Percentiles rank a stretch among this genome's conserved stretches.
Conservation (phyloP, 2,329 filamentous ascomycete species). For the Cordyceps militaris region DNA sequence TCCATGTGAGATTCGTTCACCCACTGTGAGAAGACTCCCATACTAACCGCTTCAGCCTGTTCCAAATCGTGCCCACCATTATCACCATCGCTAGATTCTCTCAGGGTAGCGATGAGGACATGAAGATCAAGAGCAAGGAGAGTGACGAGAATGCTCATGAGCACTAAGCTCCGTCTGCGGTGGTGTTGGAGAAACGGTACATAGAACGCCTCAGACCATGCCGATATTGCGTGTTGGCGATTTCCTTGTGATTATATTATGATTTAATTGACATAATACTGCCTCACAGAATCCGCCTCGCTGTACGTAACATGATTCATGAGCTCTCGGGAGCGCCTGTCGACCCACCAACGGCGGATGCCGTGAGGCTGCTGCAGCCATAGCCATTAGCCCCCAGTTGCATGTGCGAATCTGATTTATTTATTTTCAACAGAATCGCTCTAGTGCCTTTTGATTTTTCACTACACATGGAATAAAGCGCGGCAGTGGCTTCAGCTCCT, state of each 20-base stretch:
- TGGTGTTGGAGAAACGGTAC: background rate
- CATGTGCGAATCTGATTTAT: background rate
- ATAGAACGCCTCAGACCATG: background rate
- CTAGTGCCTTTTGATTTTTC: too few species aligned
- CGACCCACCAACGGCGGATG: constrained; percentile 4
- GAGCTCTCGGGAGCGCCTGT: background rate
- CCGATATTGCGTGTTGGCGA: background rate
- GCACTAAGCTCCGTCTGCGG: background rate
- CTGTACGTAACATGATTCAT: too few species aligned
- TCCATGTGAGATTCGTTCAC: constrained; percentile 1
- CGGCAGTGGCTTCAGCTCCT: background rate
- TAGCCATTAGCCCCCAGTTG: background rate
- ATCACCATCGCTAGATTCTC: constrained; percentile 4
- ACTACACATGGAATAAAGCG: background rate
- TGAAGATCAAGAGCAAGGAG: constrained; percentile 2
- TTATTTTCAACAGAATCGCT: too few species aligned
- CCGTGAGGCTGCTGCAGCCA: constrained; percentile 3
- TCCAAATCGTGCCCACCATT: constrained; percentile 10
- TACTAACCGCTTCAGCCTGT: background rate
- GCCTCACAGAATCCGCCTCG: background rate
- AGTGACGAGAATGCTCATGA: background rate
- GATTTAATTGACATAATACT: background rate
- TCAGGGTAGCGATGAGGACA: constrained; percentile 7
- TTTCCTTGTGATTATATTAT: constrained; percentile 7
- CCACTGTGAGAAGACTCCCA: background rate